Evolutionary conservation across 495 filamentous ascomycete genomes (phyloP), one percentile per base, ranked within the genome.

Genomic region (Neurospora sp.): DNA sequence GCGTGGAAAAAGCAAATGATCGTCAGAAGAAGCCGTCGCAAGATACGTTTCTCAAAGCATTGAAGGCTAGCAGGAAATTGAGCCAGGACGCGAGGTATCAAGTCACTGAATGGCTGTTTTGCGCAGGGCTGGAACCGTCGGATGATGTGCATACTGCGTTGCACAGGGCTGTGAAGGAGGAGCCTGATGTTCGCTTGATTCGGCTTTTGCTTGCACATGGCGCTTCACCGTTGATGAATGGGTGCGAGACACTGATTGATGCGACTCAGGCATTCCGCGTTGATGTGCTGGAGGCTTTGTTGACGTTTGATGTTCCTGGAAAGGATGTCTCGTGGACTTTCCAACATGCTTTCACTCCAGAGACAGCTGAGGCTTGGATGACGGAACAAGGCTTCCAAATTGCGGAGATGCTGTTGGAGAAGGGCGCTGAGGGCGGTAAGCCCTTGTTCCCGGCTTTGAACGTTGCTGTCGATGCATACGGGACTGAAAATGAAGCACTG

Each of bases 161-260:
- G 39, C 78, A 81, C 74, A 78, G 79, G 37, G 83, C 81, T 0
- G 80, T 86, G 9, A 86, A 84, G 71, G 80, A 83, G 40, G 82
- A 84, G 10, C 81, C 82, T 0, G 84, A 85, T 68, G 74, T 81
- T 5, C 77, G 82, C 31, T 76, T 86, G 2, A 78, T 86, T 1
- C 75, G 78, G 59, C 77, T 86, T 1, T 74, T 86, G 27, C 74
- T 86, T 1, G 71, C 59, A 6, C 73, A 85, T 20, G 77, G 83
- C n/a, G 84, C 83, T 31, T 84, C 82, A 0, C 82, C 84, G 8
- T 61, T 80, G 39, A 74, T 75, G 2, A 85, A 85, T 68, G 77
- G 77, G 48, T 86, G 85, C 72, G 79, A 84, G 78, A 81, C 83
- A 18, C 70, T 86, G 61, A 78, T 83, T 5, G 83, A 86, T 46